Conservation (phyloP, 108 stramenopile genomes). For the Cyclotella baltica region DNA sequence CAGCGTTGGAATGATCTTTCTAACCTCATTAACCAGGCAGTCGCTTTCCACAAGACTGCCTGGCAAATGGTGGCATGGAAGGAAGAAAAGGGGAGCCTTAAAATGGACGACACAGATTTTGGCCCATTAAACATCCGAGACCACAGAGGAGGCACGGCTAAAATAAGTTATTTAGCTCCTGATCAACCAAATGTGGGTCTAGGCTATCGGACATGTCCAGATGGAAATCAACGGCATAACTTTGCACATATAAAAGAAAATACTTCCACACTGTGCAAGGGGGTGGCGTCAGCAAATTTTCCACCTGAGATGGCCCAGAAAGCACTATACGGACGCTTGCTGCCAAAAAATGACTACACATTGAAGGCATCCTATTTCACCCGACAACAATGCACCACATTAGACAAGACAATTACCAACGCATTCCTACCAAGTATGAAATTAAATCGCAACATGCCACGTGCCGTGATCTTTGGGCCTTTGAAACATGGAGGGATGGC, state of each 20-base stretch:
- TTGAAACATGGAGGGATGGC: neutral
- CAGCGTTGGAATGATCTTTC: neutral
- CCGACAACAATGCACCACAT: neutral
- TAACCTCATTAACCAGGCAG: neutral
- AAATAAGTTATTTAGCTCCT: neutral
- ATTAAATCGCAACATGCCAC: constrained; percentile 1
- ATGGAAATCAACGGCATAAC: neutral
- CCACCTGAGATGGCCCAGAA: neutral
- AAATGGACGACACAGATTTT: neutral
- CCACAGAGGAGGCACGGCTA: neutral
- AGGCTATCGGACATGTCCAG: neutral
- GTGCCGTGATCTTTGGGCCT: constrained; percentile 13
- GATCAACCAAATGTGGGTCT: neutral
- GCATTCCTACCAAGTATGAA: constrained; percentile 1
- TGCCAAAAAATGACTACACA: constrained; percentile 7
- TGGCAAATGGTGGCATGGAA: neutral
- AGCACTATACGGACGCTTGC: neutral
- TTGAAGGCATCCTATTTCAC: neutral
- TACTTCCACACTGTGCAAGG: neutral
- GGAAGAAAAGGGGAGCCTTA: neutral
- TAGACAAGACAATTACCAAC: neutral
- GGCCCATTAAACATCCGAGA: neutral
- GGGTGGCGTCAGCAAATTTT: neutral
- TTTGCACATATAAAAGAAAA: neutral
- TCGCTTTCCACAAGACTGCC: neutral